These are phyloP conservation scores for Blepharisma stoltei DNA, from an alignment of 73 alveolate species.

Conservation along the genomic window DNA sequence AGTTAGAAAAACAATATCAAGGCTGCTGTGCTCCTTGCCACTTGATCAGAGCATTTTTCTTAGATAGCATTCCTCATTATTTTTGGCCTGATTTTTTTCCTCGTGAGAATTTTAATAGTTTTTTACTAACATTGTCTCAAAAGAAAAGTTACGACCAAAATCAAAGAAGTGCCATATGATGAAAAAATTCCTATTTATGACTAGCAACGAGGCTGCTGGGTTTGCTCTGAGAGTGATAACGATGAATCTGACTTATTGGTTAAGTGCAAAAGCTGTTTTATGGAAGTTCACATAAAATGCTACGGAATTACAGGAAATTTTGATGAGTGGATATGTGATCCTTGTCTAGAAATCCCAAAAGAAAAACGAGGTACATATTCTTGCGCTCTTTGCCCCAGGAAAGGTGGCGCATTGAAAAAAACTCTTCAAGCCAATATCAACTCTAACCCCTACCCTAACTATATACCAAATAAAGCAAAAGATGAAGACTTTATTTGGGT, in stretches of 20 bases:
- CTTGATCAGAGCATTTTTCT: too few species aligned
- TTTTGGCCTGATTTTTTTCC: too few species aligned
- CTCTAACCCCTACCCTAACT: background rate
- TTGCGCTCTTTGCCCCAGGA: conserved; percentile 7
- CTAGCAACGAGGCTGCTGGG: background rate
- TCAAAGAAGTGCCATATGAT: too few species aligned
- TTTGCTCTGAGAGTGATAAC: conserved; percentile 1
- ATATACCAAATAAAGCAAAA: background rate
- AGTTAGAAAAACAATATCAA: too few species aligned
- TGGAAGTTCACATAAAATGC: conserved; percentile 2
- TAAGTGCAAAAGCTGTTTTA: background rate
- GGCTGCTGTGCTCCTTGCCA: too few species aligned
- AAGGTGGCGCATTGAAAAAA: conserved; percentile 10
- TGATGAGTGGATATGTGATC: conserved; percentile 6
- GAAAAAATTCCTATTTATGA: too few species aligned
- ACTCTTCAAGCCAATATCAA: background rate
- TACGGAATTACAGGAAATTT: background rate
- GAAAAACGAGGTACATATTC: background rate
- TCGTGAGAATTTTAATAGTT: too few species aligned
- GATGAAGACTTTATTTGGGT: background rate
- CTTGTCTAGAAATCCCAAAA: background rate
- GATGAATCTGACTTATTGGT: background rate
- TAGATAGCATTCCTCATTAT: too few species aligned
- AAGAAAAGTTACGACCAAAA: too few species aligned
- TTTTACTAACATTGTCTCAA: too few species aligned